phyloP scores from a whole-genome alignment of 1,284 basidiomycete genomes.

The Inonotus obliquus region DNA sequence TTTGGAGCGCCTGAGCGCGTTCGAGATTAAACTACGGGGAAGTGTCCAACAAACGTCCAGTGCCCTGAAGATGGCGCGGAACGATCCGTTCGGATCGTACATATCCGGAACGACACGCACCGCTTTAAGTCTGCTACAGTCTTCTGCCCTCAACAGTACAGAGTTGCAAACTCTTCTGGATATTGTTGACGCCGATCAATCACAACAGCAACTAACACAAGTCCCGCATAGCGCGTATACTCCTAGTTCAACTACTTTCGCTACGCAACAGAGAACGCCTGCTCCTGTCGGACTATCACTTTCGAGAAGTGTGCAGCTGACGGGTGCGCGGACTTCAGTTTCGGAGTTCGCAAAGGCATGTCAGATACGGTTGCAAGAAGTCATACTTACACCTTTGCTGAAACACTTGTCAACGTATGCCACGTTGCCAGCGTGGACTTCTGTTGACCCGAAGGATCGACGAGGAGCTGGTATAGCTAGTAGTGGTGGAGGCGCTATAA shows the following conservation, averaged over 20 bases:
- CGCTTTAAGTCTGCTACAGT: conserved; percentile 67
- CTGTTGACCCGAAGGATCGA: conserved; percentile 40
- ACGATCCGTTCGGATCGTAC: conserved; percentile 49
- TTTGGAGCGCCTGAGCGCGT: conserved; percentile 57
- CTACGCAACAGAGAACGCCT: conserved; percentile 25
- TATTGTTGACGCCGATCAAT: conserved; percentile 40
- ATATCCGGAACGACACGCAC: conserved; percentile 64
- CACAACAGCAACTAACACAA: conserved; percentile 14
- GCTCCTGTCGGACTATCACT: conserved; percentile 18
- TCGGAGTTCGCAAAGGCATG: conserved; percentile 66
- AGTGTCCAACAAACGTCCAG: conserved; percentile 55
- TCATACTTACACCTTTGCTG: conserved; percentile 82
- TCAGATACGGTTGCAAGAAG: conserved; percentile 75
- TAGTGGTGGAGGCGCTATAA: conserved; percentile 36
- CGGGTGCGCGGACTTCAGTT: conserved; percentile 54
- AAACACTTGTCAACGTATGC: conserved; percentile 74
- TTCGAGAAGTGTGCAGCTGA: conserved; percentile 44
- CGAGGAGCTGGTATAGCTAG: conserved; percentile 20
- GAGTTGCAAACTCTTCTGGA: conserved; percentile 68
- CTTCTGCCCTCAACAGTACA: conserved; percentile 77
- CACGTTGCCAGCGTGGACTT: conserved; percentile 63
- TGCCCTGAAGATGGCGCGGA: conserved; percentile 50
- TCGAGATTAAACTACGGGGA: conserved; percentile 64
- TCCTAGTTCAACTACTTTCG: conserved; percentile 25
- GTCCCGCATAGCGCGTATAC: conserved; percentile 17